phyloP scores from a whole-genome alignment of 371 early-diverging fungal species.

The Rhizomucor miehei region DNA sequence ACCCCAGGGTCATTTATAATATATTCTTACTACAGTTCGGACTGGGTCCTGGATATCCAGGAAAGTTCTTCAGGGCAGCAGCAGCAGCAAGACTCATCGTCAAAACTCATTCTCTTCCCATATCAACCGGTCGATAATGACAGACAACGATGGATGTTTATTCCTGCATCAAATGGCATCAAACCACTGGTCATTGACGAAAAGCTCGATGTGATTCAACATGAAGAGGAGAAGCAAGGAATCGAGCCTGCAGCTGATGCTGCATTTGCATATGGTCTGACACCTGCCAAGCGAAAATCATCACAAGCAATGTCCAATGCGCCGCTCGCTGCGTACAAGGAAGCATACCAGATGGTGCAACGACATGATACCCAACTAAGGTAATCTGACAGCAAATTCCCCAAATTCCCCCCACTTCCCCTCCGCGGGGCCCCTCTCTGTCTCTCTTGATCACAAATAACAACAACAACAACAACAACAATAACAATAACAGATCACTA shows the following conservation, averaged over 20 bases:
- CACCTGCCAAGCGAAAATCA: slow-evolving; percentile 46
- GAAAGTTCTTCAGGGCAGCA: slow-evolving; percentile 9
- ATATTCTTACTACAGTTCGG: slow-evolving; percentile 32
- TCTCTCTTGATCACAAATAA: background rate
- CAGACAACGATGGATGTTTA: slow-evolving; percentile 43
- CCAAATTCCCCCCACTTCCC: background rate
- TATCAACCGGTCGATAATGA: slow-evolving; percentile 41
- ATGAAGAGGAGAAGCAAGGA: background rate
- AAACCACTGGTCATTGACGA: slow-evolving; percentile 17
- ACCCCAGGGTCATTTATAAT: slow-evolving; percentile 13
- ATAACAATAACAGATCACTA: too few species aligned
- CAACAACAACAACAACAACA: too few species aligned
- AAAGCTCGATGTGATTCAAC: slow-evolving; percentile 5
- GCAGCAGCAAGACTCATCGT: too few species aligned
- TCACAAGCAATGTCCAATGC: slow-evolving; percentile 6
- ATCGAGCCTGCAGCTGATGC: background rate
- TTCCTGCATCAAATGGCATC: slow-evolving; percentile 11
- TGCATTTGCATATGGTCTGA: slow-evolving; percentile 29
- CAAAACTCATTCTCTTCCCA: slow-evolving; percentile 42
- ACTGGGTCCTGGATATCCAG: slow-evolving; percentile 48
- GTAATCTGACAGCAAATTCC: too few species aligned
- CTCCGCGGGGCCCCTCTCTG: too few species aligned
- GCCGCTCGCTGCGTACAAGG: slow-evolving; percentile 34
- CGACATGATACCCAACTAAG: slow-evolving; percentile 21
- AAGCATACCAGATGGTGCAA: slow-evolving; percentile 33